Conservation (phyloP, 2,329 filamentous ascomycete genomes). For the Fusarium sp. region DNA sequence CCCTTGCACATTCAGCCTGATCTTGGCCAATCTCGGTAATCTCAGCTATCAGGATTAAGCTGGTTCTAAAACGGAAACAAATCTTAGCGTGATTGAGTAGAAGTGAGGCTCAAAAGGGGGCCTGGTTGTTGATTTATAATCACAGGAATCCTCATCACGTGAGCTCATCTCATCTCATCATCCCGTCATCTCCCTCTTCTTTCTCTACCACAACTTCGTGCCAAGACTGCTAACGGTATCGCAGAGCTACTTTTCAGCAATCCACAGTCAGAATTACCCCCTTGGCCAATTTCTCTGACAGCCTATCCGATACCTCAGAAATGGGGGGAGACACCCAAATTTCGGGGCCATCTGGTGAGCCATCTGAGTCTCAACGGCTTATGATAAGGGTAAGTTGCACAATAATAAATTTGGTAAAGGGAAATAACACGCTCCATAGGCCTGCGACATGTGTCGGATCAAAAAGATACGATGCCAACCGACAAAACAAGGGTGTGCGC, state of each 20-base stretch:
- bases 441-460: slow-evolving; percentile 46
- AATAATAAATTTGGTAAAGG: too few species aligned
- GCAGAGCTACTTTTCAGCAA: not conserved
- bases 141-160: not conserved
- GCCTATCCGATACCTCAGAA: not conserved
- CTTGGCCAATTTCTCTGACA: not conserved
- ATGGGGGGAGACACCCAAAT: not conserved
- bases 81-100: not conserved
- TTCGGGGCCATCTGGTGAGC: not conserved
- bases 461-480: slow-evolving; percentile 48
- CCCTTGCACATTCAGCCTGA: not conserved
- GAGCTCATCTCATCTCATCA: not conserved
- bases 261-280: not conserved
- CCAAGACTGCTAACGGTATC: not conserved
- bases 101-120: not conserved
- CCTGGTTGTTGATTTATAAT: not conserved
- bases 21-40: too few species aligned
- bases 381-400: not conserved
- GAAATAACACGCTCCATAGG: slow-evolving; percentile 11
- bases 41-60: too few species aligned
- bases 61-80: not conserved
- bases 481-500: slow-evolving; percentile 38
- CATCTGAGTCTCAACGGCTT: not conserved
- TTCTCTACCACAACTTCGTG: not conserved
- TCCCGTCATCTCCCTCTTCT: not conserved